Conservation (phyloP, 441 rosid species). For the Bruguiera hainesii region DNA sequence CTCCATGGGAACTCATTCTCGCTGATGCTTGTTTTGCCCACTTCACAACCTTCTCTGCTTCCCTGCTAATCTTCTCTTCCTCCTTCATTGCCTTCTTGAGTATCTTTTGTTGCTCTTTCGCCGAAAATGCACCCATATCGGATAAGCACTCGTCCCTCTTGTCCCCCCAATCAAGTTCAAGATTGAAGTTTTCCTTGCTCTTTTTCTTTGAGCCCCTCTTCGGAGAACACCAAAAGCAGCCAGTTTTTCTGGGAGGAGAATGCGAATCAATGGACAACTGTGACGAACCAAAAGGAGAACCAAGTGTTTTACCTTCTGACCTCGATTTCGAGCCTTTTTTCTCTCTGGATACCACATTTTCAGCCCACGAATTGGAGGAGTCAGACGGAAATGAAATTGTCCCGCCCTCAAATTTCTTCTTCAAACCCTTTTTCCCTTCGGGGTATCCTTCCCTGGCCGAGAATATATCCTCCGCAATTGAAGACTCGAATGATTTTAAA, state of each 20-base stretch:
- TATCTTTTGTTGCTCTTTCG: constrained; percentile 47
- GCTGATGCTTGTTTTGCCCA: constrained; percentile 68
- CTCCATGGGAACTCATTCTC: constrained; percentile 29
- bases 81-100: constrained; percentile 58
- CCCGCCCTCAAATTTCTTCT: constrained; percentile 20
- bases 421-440: constrained; percentile 20
- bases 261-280: constrained; percentile 33
- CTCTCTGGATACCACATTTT: constrained; percentile 10
- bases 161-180: constrained; percentile 30
- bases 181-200: constrained; percentile 28
- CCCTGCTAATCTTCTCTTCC: constrained; percentile 54
- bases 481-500: constrained; percentile 3
- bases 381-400: background rate
- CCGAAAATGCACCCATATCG: constrained; percentile 46
- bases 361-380: constrained; percentile 10
- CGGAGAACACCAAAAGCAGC: constrained; percentile 74
- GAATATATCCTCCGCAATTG: constrained; percentile 10
- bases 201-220: constrained; percentile 35
- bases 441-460: constrained; percentile 20
- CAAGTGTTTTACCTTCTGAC: constrained; percentile 18
- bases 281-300: constrained; percentile 28
- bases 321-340: constrained; percentile 17
- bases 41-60: constrained; percentile 64
- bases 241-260: constrained; percentile 48
- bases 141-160: constrained; percentile 47